Evolutionary conservation across 257 asterid species (phyloP).

Genomic region (Fraxinus pennsylvanica): DNA sequence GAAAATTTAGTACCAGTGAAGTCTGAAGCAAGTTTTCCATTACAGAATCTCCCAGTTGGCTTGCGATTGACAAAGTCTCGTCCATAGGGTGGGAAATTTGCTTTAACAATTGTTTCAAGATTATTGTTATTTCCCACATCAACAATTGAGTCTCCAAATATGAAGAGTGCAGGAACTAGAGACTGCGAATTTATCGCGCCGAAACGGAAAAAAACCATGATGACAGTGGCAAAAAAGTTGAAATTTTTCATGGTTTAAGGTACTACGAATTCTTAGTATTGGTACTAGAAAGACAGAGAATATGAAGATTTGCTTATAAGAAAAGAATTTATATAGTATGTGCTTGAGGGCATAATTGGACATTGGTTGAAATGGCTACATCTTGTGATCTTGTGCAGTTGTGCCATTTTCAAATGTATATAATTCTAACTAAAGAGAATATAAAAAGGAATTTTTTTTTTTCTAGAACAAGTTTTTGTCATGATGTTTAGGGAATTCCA

Average conservation of each 20-base stretch:
- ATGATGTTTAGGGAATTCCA: too few relatives aligned
- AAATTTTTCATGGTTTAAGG: slow-evolving; percentile 6
- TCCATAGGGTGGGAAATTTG: slow-evolving; percentile 83
- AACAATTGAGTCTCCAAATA: slow-evolving; percentile 75
- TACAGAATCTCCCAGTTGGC: slow-evolving; percentile 84
- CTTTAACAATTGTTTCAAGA: slow-evolving; percentile 68
- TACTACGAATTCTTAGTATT: neutral
- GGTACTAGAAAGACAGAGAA: slow-evolving; percentile 5
- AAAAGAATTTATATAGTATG: slow-evolving; percentile 27
- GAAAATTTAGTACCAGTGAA: slow-evolving; percentile 54
- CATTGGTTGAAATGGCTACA: slow-evolving; percentile 45
- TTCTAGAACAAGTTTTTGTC: too few relatives aligned
- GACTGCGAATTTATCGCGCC: slow-evolving; percentile 44
- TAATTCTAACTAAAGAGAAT: slow-evolving; percentile 31
- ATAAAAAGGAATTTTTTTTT: neutral
- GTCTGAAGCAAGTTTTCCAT: slow-evolving; percentile 87
- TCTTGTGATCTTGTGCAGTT: slow-evolving; percentile 31
- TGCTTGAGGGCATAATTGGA: slow-evolving; percentile 16
- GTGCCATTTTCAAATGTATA: slow-evolving; percentile 24
- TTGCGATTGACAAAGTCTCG: slow-evolving; percentile 61
- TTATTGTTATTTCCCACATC: slow-evolving; percentile 82
- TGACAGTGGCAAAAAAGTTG: slow-evolving; percentile 20
- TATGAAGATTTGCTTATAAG: slow-evolving; percentile 9
- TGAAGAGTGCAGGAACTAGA: slow-evolving; percentile 65
- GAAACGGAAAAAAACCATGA: slow-evolving; percentile 21